Evolutionary conservation across 306 rosid species (phyloP), one percentile per base, ranked within the genome.

Genomic region (Fragaria iinumae): DNA sequence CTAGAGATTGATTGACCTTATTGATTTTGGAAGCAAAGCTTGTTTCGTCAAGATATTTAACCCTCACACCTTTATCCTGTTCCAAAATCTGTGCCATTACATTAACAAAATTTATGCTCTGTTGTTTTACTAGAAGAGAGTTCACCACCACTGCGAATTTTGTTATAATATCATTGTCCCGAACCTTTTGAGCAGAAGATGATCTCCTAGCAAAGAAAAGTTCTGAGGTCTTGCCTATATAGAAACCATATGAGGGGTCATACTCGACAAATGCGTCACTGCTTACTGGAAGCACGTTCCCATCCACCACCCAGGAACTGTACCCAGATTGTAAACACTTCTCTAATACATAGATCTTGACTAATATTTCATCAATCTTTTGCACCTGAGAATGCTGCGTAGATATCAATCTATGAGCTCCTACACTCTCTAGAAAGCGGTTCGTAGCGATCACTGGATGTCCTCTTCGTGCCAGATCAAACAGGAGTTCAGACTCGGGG

Each of bases 381-480:
- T 86, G 90, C 10, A 64, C 73, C 47, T 43, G 71, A 41, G 87
- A 82, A 63, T 79, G 86, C 73, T 84, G 77, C 4, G 76, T 77
- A 83, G 76, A 66, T 65, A 64, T 43, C 41, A 34, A 76, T 79
- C 90, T 88, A 74, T 71, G 29, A 81, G 77, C 80, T 79, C 81
- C 83, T 41, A 84, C 59, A 77, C 86, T 81, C 68, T 56, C 82
- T 76, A 88, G 36, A 84, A 94, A 88, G 67, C 73, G 80, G 82
- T 90, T 90, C 21, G 81, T 83, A 64, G 71, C 69, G 59, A 94
- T 88, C 77, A 89, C 91, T 38, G 91, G 89, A 82, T 86, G 89
- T 43, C 97, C 98, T 87, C 96, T 88, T 82, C 97, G 89, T 41
- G 92, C 87, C 64, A 92, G 87, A 81, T 90, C 97, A 74, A 88